Evolutionary conservation across 2,329 filamentous ascomycete genomes (phyloP).

Genomic region (Scopulariopsis brevicaulis): DNA sequence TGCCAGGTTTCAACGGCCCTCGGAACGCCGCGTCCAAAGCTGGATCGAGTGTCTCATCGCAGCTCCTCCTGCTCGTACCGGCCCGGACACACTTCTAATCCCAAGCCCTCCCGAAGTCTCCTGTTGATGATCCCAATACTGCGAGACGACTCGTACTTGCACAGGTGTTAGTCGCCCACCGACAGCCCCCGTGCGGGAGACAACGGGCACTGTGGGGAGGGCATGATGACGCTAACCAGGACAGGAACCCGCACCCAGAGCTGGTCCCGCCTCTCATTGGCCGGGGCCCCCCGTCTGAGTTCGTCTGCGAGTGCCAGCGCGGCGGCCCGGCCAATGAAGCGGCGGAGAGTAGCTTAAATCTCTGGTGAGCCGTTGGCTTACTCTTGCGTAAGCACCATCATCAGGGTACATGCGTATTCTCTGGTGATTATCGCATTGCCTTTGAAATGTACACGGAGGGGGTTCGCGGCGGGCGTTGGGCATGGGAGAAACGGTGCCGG

Average conservation of each 20-base stretch:
- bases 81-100: too few species aligned
- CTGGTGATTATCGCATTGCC: background rate
- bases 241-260: background rate
- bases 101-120: too few species aligned
- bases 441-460: too few species aligned
- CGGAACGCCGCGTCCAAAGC: background rate
- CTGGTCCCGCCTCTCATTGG: background rate
- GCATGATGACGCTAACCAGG: background rate
- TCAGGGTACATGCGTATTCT: background rate
- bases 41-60: background rate
- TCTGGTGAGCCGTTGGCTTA: background rate
- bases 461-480: too few species aligned
- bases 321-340: background rate
- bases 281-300: background rate
- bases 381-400: background rate
- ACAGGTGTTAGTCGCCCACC: background rate
- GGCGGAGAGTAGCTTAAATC: background rate
- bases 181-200: background rate
- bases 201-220: background rate
- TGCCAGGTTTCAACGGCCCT: background rate
- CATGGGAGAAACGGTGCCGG: background rate
- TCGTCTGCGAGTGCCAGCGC: background rate
- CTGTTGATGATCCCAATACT: background rate
- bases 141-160: background rate
- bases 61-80: background rate